Evolutionary conservation across 768 basidiomycete species (phyloP).

Genomic region (Albatrellus ellisii): DNA sequence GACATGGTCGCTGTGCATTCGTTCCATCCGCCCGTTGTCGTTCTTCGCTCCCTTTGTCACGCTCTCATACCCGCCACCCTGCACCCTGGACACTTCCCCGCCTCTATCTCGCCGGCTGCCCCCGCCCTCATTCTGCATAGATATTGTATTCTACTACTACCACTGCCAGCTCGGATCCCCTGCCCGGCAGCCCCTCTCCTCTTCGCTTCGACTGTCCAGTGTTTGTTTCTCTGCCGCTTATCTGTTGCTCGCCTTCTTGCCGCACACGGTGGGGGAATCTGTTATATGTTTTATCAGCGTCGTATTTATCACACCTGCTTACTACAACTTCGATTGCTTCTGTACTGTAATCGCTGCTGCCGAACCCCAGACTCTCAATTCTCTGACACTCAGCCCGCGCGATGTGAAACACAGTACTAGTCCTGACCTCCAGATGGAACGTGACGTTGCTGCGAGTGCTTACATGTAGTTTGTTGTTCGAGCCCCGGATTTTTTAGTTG

Average conservation of each 20-base stretch:
- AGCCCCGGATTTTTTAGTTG: too few relatives aligned
- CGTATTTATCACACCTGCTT: slow-evolving; percentile 21
- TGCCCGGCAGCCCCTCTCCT: slow-evolving; percentile 13
- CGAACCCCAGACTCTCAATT: too few relatives aligned
- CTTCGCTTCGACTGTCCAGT: too few relatives aligned
- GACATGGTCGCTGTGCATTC: slow-evolving; percentile 9
- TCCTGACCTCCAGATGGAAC: too few relatives aligned
- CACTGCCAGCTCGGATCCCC: too few relatives aligned
- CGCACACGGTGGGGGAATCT: slow-evolving; percentile 14
- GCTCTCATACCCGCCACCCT: slow-evolving; percentile 1
- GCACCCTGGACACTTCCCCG: background rate
- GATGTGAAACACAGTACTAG: too few relatives aligned
- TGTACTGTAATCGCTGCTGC: too few relatives aligned
- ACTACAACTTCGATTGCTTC: too few relatives aligned
- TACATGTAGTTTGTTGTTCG: too few relatives aligned
- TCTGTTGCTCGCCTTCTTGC: too few relatives aligned
- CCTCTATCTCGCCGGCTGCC: slow-evolving; percentile 2
- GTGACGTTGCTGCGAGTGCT: too few relatives aligned
- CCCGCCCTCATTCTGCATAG: slow-evolving; percentile 1
- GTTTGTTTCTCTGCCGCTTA: slow-evolving; percentile 7
- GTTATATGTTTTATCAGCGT: slow-evolving; percentile 20
- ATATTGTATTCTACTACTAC: slow-evolving; percentile 10
- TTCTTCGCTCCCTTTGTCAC: background rate
- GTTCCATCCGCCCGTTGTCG: slow-evolving; percentile 2
- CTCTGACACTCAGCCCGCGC: too few relatives aligned